Evolutionary conservation across 2,329 filamentous ascomycete genomes (phyloP), one percentile per base, ranked within the genome.

Genomic region (Fusarium dlaminii): DNA sequence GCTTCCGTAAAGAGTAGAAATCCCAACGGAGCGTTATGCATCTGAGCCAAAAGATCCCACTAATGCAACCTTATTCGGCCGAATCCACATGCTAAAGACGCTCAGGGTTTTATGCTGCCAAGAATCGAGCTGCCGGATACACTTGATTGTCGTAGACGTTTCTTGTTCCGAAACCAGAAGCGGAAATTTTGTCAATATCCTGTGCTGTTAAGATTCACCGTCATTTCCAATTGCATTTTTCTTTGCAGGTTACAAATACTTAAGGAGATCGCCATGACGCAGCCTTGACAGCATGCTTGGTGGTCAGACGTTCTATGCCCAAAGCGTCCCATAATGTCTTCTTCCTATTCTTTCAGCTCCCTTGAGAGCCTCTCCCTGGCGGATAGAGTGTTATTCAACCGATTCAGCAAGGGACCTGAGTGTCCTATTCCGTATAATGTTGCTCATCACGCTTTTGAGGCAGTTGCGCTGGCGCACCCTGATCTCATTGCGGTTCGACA

Each of bases 381-480:
- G 57, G 71, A 74, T 51, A 45, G 58, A 61, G 57, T 68, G 18
- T 55, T 74, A n/a, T 74, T 74, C 56, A 74, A 68, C 36, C 30
- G 68, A 11, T 74, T 74, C n/a, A 65, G 71, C 54, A 74, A 68
- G 18, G 71, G 71, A 1, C 55, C 55, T 1, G 49, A 59, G 8
- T 56, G 45, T 9, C 43, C 63, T 8, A 72, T 74, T 9, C 71
- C 71, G 7, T 72, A 72, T 22, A 43, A 68, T 42, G 71, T 74
- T 32, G 57, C 61, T 20, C 71, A 74, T 14, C 71, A 74, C 39
- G 71, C 71, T 36, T 74, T 74, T 15, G 71, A 74, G 54, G 71
- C 71, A 6, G 56, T 68, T 72, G 71, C 71, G 58, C 63, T 63
- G 63, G 71, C 71, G 67, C 71, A 74, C 29, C 71, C 71, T 11